Evolutionary conservation across 2,329 filamentous ascomycete genomes (phyloP).

Genomic region (Fusarium proliferatum): DNA sequence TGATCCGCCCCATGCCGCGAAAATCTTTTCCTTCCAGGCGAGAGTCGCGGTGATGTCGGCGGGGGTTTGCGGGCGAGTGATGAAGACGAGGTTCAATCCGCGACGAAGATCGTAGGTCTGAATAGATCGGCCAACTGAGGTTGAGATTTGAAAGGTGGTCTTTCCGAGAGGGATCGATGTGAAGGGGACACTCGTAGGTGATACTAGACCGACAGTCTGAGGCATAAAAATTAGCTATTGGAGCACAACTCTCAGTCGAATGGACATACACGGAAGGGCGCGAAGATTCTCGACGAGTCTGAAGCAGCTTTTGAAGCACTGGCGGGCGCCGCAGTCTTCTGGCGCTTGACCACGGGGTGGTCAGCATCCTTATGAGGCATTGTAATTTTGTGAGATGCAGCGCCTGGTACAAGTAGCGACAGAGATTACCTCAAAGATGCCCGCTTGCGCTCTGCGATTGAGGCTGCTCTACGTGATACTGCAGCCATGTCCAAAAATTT

Average conservation of each 20-base stretch:
- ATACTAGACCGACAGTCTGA: constrained; percentile 92
- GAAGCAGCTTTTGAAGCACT: constrained; percentile 53
- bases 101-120: constrained; percentile 96
- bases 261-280: constrained; percentile 83
- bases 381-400: constrained; percentile 37
- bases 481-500: constrained; percentile 41
- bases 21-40: constrained; percentile 87
- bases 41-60: constrained; percentile 85
- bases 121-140: constrained; percentile 87
- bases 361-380: constrained; percentile 71
- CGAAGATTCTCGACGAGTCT: constrained; percentile 83
- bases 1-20: constrained; percentile 87
- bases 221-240: constrained; percentile 1
- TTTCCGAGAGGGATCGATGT: constrained; percentile 90
- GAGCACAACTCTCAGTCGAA: neutral
- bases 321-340: constrained; percentile 63
- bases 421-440: constrained; percentile 20
- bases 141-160: constrained; percentile 97
- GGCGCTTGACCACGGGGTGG: constrained; percentile 78
- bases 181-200: constrained; percentile 90
- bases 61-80: constrained; percentile 91
- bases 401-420: neutral
- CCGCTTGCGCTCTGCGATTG: constrained; percentile 32
- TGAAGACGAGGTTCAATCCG: constrained; percentile 91
- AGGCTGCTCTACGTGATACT: constrained; percentile 35